Percentiles rank a stretch among this genome's conserved stretches.
phyloP scores from a whole-genome alignment of 2,329 filamentous ascomycete species.

The Aureobasidium sp. region DNA sequence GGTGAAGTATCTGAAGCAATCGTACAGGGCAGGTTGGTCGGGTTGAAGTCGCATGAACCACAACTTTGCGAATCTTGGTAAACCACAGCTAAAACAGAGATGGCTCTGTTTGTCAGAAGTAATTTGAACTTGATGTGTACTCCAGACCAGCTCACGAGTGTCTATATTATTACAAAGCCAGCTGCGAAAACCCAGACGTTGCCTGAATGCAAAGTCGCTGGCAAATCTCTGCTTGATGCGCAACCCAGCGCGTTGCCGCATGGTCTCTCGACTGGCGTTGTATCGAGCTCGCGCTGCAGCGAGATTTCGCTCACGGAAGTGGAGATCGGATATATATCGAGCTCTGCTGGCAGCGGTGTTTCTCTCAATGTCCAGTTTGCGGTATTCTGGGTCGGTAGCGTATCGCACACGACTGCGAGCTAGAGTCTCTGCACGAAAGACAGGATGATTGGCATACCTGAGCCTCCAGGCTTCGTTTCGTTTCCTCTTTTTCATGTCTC shows the following conservation, averaged over 20 bases:
- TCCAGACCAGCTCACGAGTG: not conserved
- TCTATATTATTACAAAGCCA: not conserved
- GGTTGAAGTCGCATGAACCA: too few species aligned
- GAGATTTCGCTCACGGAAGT: not conserved
- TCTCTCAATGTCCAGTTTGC: too few species aligned
- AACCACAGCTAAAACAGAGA: not conserved
- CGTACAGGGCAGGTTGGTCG: not conserved
- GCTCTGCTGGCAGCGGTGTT: not conserved
- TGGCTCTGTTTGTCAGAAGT: not conserved
- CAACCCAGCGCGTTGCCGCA: too few species aligned
- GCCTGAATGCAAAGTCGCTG: not conserved
- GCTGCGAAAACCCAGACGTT: not conserved
- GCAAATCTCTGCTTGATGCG: not conserved
- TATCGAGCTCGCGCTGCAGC: too few species aligned
- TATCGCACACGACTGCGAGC: too few species aligned
- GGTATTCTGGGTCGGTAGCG: too few species aligned
- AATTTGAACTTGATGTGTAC: not conserved
- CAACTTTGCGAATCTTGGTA: too few species aligned
- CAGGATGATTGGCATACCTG: not conserved
- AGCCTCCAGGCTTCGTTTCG: too few species aligned
- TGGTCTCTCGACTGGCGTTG: too few species aligned
- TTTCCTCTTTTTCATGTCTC: too few species aligned
- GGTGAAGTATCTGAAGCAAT: not conserved
- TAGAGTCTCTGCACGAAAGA: too few species aligned
- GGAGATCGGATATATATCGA: not conserved